Evolutionary conservation across 768 basidiomycete genomes (phyloP).

Genomic region (Panus rudis): DNA sequence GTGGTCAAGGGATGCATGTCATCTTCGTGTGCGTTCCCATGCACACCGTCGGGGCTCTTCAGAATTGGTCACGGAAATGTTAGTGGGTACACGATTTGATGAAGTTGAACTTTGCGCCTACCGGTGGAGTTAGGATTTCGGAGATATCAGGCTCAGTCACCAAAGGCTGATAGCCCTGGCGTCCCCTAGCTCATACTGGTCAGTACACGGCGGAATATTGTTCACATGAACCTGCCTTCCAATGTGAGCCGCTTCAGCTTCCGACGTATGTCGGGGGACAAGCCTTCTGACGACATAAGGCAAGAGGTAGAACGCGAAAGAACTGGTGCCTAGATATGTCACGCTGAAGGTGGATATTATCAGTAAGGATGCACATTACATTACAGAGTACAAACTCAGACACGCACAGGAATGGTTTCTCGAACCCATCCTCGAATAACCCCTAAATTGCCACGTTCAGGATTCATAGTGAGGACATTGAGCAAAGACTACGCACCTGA

Average conservation of each 20-base stretch:
- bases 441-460: conserved; percentile 20
- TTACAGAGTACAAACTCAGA: conserved; percentile 3
- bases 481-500: conserved; percentile 40
- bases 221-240: conserved; percentile 7
- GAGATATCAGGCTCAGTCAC: conserved; percentile 15
- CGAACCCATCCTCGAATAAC: conserved; percentile 59
- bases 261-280: no score
- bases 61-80: conserved; percentile 1
- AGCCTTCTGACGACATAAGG: conserved; percentile 44
- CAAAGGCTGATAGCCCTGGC: conserved; percentile 23
- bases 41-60: conserved; percentile 8
- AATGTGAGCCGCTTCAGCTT: no score
- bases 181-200: conserved; percentile 10
- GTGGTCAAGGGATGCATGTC: conserved; percentile 42
- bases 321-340: conserved; percentile 86
- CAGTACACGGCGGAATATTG: neutral
- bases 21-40: conserved; percentile 5
- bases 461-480: neutral
- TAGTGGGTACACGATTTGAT: neutral
- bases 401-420: conserved; percentile 83
- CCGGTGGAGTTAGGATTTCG: conserved; percentile 11
- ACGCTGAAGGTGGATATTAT: conserved; percentile 37
- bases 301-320: conserved; percentile 80
- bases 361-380: neutral
- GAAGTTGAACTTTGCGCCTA: conserved; percentile 4